Percentiles rank a stretch among this genome's conserved stretches.
These are phyloP conservation scores for Trifolium pratense DNA, from an alignment of 306 rosid genomes.

Conservation along the genomic window DNA sequence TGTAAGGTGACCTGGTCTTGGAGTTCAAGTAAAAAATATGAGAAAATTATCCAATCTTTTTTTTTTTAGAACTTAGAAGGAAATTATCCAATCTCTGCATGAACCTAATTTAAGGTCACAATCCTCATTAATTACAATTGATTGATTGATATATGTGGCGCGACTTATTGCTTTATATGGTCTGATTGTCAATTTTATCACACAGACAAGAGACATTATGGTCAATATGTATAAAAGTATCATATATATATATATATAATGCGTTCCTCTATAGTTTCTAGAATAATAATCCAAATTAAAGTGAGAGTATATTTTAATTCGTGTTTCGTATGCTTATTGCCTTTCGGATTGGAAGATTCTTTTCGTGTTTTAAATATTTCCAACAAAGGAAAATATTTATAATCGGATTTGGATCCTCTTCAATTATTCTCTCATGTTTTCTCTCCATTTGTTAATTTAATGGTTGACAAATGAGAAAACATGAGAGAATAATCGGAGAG, in stretches of 20 bases:
- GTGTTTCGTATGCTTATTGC: background rate
- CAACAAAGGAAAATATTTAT: background rate
- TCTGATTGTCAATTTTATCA: background rate
- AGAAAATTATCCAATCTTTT: too few species aligned
- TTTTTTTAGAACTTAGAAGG: background rate
- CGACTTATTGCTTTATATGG: background rate
- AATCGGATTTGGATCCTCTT: too few species aligned
- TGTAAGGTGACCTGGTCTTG: too few species aligned
- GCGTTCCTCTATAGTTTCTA: background rate
- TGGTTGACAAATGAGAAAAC: too few species aligned
- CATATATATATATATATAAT: too few species aligned
- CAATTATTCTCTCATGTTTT: too few species aligned
- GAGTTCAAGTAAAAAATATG: background rate
- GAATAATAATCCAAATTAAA: background rate
- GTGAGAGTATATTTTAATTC: slow-evolving; percentile 4
- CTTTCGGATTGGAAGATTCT: slow-evolving; percentile 1
- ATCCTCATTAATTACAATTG: background rate
- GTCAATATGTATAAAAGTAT: too few species aligned
- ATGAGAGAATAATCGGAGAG: too few species aligned
- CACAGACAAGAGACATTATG: too few species aligned
- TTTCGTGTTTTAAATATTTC: background rate
- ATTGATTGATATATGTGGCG: background rate
- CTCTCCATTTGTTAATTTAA: too few species aligned
- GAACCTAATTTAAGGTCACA: background rate
- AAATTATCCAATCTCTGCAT: background rate